Evolutionary conservation across 768 basidiomycete genomes (phyloP).

Genomic region (Postia placenta): DNA sequence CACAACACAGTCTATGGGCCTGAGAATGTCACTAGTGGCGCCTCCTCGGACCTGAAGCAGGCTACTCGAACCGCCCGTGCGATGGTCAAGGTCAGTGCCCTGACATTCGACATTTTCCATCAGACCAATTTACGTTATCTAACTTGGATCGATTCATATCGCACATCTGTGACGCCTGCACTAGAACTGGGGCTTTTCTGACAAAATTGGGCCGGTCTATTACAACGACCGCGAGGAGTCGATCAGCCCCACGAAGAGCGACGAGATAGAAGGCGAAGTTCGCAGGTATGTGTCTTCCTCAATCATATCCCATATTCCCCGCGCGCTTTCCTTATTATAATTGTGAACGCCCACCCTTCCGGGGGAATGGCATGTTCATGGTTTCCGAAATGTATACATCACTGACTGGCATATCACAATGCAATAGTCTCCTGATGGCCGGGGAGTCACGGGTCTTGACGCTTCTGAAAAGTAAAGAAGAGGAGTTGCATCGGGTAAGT

Average conservation of each 20-base stretch:
- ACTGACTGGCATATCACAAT: background rate
- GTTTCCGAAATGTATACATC: background rate
- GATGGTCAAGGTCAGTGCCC: conserved; percentile 78
- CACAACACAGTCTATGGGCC: conserved; percentile 77
- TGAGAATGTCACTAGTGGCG: conserved; percentile 88
- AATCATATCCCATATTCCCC: background rate
- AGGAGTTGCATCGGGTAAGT: conserved; percentile 41
- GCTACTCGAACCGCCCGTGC: conserved; percentile 75
- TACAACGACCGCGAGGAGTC: conserved; percentile 66
- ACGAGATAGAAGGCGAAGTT: conserved; percentile 87
- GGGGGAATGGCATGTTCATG: no score
- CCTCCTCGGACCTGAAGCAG: conserved; percentile 76
- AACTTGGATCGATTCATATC: background rate
- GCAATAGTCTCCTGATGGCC: conserved; percentile 43
- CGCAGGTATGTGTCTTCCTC: conserved; percentile 49
- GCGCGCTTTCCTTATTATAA: no score
- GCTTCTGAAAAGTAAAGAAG: conserved; percentile 35
- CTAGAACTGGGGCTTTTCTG: conserved; percentile 75
- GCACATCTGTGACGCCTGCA: conserved; percentile 2
- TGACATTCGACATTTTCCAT: conserved; percentile 1
- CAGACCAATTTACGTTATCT: conserved; percentile 5
- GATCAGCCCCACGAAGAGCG: conserved; percentile 69
- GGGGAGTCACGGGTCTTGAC: conserved; percentile 34
- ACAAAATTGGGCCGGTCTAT: conserved; percentile 76
- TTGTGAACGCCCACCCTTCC: no score